These are phyloP conservation scores for Leishmania tropica DNA, from an alignment of 208 protist species.

Conservation along the genomic window DNA sequence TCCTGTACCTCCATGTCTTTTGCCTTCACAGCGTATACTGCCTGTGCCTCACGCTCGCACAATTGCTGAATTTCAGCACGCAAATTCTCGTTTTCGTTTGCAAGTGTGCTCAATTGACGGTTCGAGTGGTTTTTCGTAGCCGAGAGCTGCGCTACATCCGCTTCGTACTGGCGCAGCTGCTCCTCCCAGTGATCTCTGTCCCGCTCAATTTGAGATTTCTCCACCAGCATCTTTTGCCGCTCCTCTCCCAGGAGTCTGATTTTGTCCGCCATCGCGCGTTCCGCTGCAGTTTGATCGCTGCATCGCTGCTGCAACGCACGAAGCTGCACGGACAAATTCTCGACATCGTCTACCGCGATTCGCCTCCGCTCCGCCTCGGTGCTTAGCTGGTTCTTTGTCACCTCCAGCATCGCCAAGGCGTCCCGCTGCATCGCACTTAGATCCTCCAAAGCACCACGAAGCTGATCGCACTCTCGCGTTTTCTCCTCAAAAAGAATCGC, in stretches of 20 bases:
- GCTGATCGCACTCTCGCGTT: conserved; percentile 68
- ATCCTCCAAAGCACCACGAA: conserved; percentile 58
- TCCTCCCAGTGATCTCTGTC: conserved; percentile 57
- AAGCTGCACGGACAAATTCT: conserved; percentile 68
- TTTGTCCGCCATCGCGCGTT: conserved; percentile 53
- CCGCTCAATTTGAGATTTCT: conserved; percentile 41
- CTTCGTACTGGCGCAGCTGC: conserved; percentile 69
- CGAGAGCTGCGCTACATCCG: conserved; percentile 75
- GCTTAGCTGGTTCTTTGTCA: conserved; percentile 43
- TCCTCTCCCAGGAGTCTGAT: conserved; percentile 49
- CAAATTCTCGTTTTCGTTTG: conserved; percentile 76
- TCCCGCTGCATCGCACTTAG: conserved; percentile 57
- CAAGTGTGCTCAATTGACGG: conserved; percentile 64
- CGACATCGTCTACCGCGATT: conserved; percentile 48
- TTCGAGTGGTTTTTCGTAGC: conserved; percentile 76
- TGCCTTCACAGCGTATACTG: conserved; percentile 63
- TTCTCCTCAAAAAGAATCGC: conserved; percentile 52
- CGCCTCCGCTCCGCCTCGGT: conserved; percentile 45
- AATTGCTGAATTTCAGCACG: conserved; percentile 57
- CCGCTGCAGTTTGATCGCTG: conserved; percentile 53
- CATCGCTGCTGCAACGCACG: conserved; percentile 72
- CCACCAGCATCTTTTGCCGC: conserved; percentile 41
- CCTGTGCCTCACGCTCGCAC: conserved; percentile 51
- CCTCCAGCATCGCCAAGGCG: conserved; percentile 39
- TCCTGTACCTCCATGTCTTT: conserved; percentile 82